phyloP scores from a whole-genome alignment of 2,329 filamentous ascomycete genomes.

The Apiospora aurea region DNA sequence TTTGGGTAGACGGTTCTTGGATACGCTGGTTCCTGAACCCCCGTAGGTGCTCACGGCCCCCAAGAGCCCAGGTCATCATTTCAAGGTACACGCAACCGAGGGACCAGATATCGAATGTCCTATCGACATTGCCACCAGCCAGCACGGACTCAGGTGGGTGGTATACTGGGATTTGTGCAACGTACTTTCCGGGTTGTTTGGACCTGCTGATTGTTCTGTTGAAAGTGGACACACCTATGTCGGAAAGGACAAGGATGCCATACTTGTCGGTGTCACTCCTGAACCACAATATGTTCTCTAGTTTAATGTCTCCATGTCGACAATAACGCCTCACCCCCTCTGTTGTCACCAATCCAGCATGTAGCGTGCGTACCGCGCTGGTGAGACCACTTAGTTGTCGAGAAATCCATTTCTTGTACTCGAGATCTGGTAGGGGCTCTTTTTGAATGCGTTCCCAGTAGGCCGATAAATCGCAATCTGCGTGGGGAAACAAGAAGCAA shows the following conservation, averaged over 20 bases:
- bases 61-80: background rate
- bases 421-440: background rate
- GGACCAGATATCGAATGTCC: background rate
- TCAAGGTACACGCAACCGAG: background rate
- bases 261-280: background rate
- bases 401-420: constrained; percentile 26
- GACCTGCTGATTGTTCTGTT: constrained; percentile 29
- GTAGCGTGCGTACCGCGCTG: constrained; percentile 30
- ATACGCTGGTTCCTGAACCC: background rate
- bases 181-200: constrained; percentile 13
- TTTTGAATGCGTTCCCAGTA: constrained; percentile 29
- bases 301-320: constrained; percentile 39
- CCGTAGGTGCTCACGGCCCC: background rate
- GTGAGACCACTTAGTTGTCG: constrained; percentile 26
- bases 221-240: constrained; percentile 29
- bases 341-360: constrained; percentile 24
- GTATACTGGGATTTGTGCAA: constrained; percentile 22
- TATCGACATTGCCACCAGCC: background rate
- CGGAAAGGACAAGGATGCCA: constrained; percentile 28
- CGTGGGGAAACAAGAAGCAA: constrained; percentile 39
- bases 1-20: too few relatives aligned
- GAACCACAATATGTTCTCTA: constrained; percentile 33
- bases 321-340: constrained; percentile 28
- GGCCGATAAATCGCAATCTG: constrained; percentile 33
- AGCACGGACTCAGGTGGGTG: constrained; percentile 30